Evolutionary conservation across 2,329 filamentous ascomycete species (phyloP).

Genomic region (Trichoderma afroharzianum): DNA sequence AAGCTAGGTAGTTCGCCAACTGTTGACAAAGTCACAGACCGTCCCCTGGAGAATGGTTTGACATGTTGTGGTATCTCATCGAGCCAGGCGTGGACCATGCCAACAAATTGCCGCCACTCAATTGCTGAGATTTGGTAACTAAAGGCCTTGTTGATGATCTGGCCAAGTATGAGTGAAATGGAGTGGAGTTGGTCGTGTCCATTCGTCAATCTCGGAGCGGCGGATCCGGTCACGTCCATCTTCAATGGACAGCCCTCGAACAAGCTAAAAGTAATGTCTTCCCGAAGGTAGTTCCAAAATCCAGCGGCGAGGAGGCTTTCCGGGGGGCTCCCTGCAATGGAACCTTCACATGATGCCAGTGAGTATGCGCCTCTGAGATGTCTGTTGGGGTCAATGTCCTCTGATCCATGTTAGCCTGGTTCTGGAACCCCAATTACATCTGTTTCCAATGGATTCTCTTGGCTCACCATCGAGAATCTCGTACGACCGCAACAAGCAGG

Average conservation of each 20-base stretch:
- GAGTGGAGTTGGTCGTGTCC: conserved; percentile 36
- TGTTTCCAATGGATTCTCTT: not conserved
- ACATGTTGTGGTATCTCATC: conserved; percentile 30
- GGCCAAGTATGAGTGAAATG: conserved; percentile 41
- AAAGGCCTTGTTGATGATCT: conserved; percentile 41
- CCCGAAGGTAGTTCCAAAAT: conserved; percentile 50
- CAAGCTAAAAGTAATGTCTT: conserved; percentile 53
- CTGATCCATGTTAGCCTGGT: not conserved
- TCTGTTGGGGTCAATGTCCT: conserved; percentile 40
- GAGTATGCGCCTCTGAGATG: conserved; percentile 47
- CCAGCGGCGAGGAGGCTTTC: conserved; percentile 37
- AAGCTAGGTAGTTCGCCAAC: conserved; percentile 32
- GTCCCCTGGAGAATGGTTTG: conserved; percentile 28
- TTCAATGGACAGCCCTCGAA: conserved; percentile 41
- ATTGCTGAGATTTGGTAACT: not conserved
- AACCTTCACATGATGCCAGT: conserved; percentile 32
- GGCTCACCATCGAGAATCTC: conserved; percentile 45
- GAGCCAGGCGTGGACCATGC: conserved; percentile 31
- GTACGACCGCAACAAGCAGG: conserved; percentile 46
- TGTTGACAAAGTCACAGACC: not conserved
- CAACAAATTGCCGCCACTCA: conserved; percentile 25
- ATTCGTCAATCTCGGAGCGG: conserved; percentile 19
- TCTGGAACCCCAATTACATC: not conserved
- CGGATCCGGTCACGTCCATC: conserved; percentile 32
- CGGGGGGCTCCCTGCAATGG: conserved; percentile 22